phyloP scores from a whole-genome alignment of 345 rosid genomes.

The Moricandia arvensis region DNA sequence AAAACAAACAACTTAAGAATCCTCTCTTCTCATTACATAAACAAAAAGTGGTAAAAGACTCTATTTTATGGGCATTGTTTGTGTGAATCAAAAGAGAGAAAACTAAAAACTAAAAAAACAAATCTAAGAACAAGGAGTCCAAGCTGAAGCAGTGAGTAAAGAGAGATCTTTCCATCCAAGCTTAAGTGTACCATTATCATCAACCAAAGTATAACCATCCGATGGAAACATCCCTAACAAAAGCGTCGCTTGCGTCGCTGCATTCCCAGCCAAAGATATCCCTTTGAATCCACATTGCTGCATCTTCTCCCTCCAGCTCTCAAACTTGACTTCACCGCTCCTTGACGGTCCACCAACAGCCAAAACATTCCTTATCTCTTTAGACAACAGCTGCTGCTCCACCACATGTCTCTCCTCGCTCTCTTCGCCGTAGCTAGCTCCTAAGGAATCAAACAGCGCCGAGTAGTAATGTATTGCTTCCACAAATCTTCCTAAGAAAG shows the following conservation, averaged over 20 bases:
- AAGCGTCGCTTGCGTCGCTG: slow-evolving; percentile 88
- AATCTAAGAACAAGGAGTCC: slow-evolving; percentile 62
- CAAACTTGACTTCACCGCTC: slow-evolving; percentile 68
- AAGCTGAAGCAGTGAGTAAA: slow-evolving; percentile 96
- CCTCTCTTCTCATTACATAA: slow-evolving; percentile 10
- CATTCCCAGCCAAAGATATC: slow-evolving; percentile 81
- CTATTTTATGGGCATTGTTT: slow-evolving; percentile 26
- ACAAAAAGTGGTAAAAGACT: neutral
- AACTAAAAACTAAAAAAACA: neutral
- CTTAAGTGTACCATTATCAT: slow-evolving; percentile 87
- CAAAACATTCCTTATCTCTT: slow-evolving; percentile 81
- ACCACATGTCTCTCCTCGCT: slow-evolving; percentile 97
- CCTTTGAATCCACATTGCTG: slow-evolving; percentile 83
- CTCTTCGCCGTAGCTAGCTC: slow-evolving; percentile 95
- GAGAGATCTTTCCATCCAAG: slow-evolving; percentile 99
- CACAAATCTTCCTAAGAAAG: slow-evolving; percentile 90
- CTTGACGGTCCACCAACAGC: slow-evolving; percentile 88
- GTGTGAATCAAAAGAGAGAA: neutral
- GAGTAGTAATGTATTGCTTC: slow-evolving; percentile 99
- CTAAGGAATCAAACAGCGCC: slow-evolving; percentile 85
- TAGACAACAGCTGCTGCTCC: slow-evolving; percentile 90
- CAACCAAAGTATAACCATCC: slow-evolving; percentile 93
- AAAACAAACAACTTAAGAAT: neutral
- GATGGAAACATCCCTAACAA: slow-evolving; percentile 93
- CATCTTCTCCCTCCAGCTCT: slow-evolving; percentile 94